phyloP scores from a whole-genome alignment of 2,329 filamentous ascomycete genomes.

The Cryphonectria japonica region DNA sequence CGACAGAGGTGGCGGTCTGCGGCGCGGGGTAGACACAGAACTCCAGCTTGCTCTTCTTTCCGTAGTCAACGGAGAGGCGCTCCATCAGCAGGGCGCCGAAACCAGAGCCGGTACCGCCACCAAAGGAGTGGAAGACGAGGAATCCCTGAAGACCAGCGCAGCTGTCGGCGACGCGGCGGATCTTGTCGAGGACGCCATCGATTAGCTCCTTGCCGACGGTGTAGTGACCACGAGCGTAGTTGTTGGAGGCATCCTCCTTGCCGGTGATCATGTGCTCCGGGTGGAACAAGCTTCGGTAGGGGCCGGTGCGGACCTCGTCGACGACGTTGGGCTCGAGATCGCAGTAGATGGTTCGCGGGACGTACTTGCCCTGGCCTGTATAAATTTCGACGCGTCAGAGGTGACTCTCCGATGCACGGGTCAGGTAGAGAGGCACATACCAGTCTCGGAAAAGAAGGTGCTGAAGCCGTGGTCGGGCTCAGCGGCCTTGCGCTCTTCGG shows the following conservation, averaged over 20 bases:
- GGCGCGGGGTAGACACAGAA: slow-evolving; percentile 99
- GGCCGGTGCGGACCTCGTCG: slow-evolving; percentile 97
- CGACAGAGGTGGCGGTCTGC: slow-evolving; percentile 94
- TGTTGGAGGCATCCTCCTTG: slow-evolving; percentile 99
- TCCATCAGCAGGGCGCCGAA: slow-evolving; percentile 99
- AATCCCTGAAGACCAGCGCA: slow-evolving; percentile 98
- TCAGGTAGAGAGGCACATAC: slow-evolving; percentile 54
- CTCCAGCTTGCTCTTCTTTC: slow-evolving; percentile 99
- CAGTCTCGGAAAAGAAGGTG: slow-evolving; percentile 99
- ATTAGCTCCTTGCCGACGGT: slow-evolving; percentile 99
- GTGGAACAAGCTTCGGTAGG: slow-evolving; percentile 97
- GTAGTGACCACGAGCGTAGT: slow-evolving; percentile 99
- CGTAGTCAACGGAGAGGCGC: slow-evolving; percentile 97
- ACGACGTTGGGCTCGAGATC: slow-evolving; percentile 99
- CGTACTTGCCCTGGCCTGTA: slow-evolving; percentile 95
- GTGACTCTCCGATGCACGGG: background rate
- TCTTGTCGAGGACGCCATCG: slow-evolving; percentile 96
- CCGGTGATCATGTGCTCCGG: slow-evolving; percentile 99
- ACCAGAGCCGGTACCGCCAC: slow-evolving; percentile 97
- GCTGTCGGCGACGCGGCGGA: slow-evolving; percentile 96
- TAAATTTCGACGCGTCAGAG: slow-evolving; percentile 8
- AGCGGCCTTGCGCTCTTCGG: slow-evolving; percentile 92
- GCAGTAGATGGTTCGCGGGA: slow-evolving; percentile 98
- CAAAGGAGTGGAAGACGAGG: slow-evolving; percentile 99
- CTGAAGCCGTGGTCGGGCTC: slow-evolving; percentile 97